A percentile compares a stretch with the other conserved stretches of the same genome.
Evolutionary conservation across 2,329 filamentous ascomycete genomes (phyloP).

Genomic region (Claviceps arundinis): DNA sequence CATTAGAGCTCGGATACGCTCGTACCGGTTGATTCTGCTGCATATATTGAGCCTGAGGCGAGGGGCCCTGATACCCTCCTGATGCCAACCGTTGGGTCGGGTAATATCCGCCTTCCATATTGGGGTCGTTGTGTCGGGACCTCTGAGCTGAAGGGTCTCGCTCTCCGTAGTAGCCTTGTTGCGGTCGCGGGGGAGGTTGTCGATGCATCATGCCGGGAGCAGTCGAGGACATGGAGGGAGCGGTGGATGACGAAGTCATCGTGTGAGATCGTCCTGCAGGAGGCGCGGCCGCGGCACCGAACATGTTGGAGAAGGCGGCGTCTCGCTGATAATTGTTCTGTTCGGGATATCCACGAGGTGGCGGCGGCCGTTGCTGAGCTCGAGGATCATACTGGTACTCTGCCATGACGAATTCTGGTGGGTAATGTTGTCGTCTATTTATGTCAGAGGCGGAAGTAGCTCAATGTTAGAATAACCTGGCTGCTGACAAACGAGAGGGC

Average conservation of each 20-base stretch:
- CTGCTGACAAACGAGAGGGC: background rate
- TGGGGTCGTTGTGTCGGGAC: conserved; percentile 21
- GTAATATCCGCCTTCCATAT: conserved; percentile 37
- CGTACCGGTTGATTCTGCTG: conserved; percentile 31
- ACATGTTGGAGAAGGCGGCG: conserved; percentile 92
- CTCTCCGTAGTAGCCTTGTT: conserved; percentile 24
- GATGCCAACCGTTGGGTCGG: conserved; percentile 39
- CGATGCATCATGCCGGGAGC: conserved; percentile 44
- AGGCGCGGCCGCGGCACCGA: conserved; percentile 68
- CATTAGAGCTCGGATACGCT: conserved; percentile 29
- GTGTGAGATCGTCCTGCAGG: conserved; percentile 86
- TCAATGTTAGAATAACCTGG: background rate
- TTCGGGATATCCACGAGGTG: conserved; percentile 35
- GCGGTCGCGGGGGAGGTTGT: conserved; percentile 47
- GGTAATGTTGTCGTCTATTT: background rate
- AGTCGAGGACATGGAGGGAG: conserved; percentile 47
- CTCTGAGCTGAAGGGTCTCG: conserved; percentile 15
- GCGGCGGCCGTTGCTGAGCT: conserved; percentile 25
- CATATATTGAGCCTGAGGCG: conserved; percentile 31
- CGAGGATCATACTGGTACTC: conserved; percentile 45
- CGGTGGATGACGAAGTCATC: conserved; percentile 68
- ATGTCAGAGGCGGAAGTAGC: background rate
- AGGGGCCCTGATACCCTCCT: conserved; percentile 28
- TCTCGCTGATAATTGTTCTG: conserved; percentile 60
- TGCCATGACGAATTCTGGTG: conserved; percentile 30